Evolutionary conservation across 306 rosid genomes (phyloP), one percentile per base, ranked within the genome.

Genomic region (Gleditsia sinensis): DNA sequence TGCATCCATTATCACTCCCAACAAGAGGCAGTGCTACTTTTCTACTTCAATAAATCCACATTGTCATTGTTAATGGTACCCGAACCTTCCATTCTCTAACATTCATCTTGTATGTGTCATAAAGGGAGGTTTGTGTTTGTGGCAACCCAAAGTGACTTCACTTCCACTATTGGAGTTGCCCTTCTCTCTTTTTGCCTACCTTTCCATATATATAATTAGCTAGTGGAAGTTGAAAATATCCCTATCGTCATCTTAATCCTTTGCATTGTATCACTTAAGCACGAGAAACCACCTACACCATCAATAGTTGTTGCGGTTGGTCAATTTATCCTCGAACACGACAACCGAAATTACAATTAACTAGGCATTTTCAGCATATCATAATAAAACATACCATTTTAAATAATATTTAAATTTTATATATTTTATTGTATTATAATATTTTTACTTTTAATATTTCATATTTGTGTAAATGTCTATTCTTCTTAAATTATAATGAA

Each of bases 141-240:
- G 63, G 82, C 36, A 36, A 60, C 50, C 36, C 45, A 27, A 50
- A 32, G 48, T 53, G 62, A 36, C 28, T 28, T 61, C 58, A 36
- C 28, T 28, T 61, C 58, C 76, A 74, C 28, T 9, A 57, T 48
- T 32, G 45, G 74, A 74, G 37, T 56, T 36, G 61, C 14, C n/a
- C 2, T 54, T 21, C 11, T 46, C 51, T 25, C 68, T 75, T 86
- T 86, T 40, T 48, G 65, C 79, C 78, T 69, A 79, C 75, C 80
- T 21, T 75, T 34, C 55, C 13, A 48, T 66, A 34, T 79, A 67
- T 58, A 61, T 20, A 69, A 40, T 42, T 40, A 78, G 80, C 21
- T 3, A 82, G 81, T 76, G 68, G 85, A 72, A 54, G 82, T 30
- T 67, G 70, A 71, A 37, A 11, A 68, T 20, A 72, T 39, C 28